Conservation (phyloP, 192 early-diverging fungal genomes). For the Umbelopsis sp. region DNA sequence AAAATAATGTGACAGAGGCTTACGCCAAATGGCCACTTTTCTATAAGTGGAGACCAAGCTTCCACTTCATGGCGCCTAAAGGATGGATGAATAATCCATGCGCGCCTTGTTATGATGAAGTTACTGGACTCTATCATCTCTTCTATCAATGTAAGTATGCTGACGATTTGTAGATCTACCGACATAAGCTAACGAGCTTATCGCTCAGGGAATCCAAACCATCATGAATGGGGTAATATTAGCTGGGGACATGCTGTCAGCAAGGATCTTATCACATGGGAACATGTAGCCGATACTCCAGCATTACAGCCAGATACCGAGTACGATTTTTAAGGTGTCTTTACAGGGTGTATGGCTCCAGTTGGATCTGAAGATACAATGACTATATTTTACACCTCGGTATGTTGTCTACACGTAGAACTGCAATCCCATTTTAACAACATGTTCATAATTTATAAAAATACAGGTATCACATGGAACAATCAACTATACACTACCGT, state of each 20-base stretch:
- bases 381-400: constrained; percentile 5
- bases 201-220: background rate
- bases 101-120: constrained; percentile 22
- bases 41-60: background rate
- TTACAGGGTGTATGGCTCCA: background rate
- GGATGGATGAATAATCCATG: constrained; percentile 39
- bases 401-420: background rate
- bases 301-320: constrained; percentile 7
- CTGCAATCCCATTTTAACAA: background rate
- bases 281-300: constrained; percentile 2
- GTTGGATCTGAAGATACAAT: background rate
- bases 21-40: constrained; percentile 2
- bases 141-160: constrained; percentile 11
- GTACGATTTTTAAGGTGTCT: constrained; percentile 22
- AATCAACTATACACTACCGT: constrained; percentile 6
- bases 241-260: constrained; percentile 29
- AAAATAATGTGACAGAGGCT: background rate
- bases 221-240: constrained; percentile 27
- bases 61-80: constrained; percentile 22
- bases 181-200: background rate
- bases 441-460: background rate
- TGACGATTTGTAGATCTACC: background rate
- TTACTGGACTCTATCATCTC: background rate
- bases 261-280: constrained; percentile 22
- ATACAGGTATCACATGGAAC: background rate